Conservation (phyloP, 768 basidiomycete species). For the Cystobasidiopsis lactophilus region DNA sequence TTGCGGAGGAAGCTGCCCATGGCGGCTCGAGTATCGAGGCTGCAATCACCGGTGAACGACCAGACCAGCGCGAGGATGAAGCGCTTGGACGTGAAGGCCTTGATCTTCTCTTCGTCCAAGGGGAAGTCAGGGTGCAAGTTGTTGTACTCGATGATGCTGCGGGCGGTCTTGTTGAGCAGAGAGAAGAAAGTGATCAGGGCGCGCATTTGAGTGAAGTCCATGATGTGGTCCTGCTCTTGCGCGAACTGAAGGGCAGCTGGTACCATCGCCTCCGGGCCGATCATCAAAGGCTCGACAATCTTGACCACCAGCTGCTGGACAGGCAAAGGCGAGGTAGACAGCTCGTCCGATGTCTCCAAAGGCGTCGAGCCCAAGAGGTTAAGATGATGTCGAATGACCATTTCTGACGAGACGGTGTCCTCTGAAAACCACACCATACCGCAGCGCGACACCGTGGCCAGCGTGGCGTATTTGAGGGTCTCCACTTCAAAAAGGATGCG, state of each 20-base stretch:
- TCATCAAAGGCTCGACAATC: constrained; percentile 42
- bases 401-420: constrained; percentile 67
- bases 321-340: constrained; percentile 24
- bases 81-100: constrained; percentile 75
- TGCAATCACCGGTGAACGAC: constrained; percentile 96
- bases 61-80: constrained; percentile 80
- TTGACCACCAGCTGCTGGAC: constrained; percentile 41
- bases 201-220: constrained; percentile 86
- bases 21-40: constrained; percentile 62
- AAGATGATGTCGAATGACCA: constrained; percentile 82
- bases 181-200: constrained; percentile 93
- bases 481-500: constrained; percentile 99
- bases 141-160: constrained; percentile 86
- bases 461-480: constrained; percentile 85
- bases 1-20: constrained; percentile 70
- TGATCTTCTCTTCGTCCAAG: constrained; percentile 54
- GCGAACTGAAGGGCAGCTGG: constrained; percentile 55
- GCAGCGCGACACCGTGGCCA: constrained; percentile 96
- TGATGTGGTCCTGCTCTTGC: constrained; percentile 79
- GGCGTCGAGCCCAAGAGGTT: constrained; percentile 48
- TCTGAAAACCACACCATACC: constrained; percentile 99
- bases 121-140: constrained; percentile 88
- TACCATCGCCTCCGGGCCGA: constrained; percentile 62
- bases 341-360: constrained; percentile 31
- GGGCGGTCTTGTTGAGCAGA: constrained; percentile 80